Evolutionary conservation across 495 filamentous ascomycete genomes (phyloP), one percentile per base, ranked within the genome.

Genomic region (Talaromyces trachyspermus): DNA sequence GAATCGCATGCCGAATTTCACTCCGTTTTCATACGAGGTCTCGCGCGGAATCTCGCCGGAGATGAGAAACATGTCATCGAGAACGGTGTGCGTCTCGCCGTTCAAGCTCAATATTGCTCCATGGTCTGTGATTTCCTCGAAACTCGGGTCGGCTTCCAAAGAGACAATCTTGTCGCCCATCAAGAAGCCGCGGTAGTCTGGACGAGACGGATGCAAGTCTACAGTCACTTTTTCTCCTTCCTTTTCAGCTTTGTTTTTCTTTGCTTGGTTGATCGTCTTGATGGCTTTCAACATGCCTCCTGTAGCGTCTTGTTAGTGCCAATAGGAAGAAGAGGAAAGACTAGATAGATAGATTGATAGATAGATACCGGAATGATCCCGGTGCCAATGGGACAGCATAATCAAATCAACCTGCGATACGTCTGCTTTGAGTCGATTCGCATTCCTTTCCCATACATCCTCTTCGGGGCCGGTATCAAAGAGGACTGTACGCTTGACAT

Each of bases 311-410:
- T 39, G 25, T 43, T 39, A 37, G 25, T 15, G n/a, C 8, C 18
- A 26, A 20, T 35, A 5, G 20, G 17, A 39, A 8, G 26, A 15
- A 22, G 20, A 19, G n/a, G n/a, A 36, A 4, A 48, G 12, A 37
- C n/a, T n/a, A n/a, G n/a, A n/a, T n/a, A n/a, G n/a, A n/a, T n/a
- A n/a, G n/a, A n/a, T n/a, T n/a, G n/a, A n/a, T n/a, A n/a, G n/a
- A n/a, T n/a, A n/a, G n/a, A 5, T 5, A 68, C 68, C 72, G 33
- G 70, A 76, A 55, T 83, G 79, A 49, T 83, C 79, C 20, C 78
- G 74, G 64, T 83, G 79, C 78, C 78, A 83, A 50, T 83, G 79
- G 5, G 72, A 94, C 0, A 95, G 78, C 55, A 91, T 86, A 8
- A 95, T 66, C 27, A 79, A 71, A 50, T 86, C 83, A 32, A 95